A percentile compares a stretch with the other conserved stretches of the same genome.
Conservation (phyloP, 1,139 yeast genomes). For the Candida sanyaensis region DNA sequence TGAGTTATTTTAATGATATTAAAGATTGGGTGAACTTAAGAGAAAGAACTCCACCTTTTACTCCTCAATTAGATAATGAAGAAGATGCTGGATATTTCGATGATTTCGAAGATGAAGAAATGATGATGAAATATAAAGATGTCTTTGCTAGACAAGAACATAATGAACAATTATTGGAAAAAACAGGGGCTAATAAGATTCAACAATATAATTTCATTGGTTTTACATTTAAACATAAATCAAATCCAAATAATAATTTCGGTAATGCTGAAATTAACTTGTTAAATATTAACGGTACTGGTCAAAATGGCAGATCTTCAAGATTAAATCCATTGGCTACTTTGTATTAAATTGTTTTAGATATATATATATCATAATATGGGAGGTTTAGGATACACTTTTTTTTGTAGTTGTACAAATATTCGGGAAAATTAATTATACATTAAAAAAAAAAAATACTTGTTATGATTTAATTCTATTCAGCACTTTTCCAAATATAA, state of each 20-base stretch:
- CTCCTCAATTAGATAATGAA: slow-evolving; percentile 94
- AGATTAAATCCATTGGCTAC: slow-evolving; percentile 48
- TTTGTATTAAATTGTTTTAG: slow-evolving; percentile 28
- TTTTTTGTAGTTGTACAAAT: too few relatives aligned
- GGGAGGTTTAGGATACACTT: too few relatives aligned
- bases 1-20: slow-evolving; percentile 81
- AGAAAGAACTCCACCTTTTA: slow-evolving; percentile 82
- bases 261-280: slow-evolving; percentile 43
- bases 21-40: slow-evolving; percentile 71
- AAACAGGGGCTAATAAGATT: slow-evolving; percentile 39
- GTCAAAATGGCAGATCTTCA: slow-evolving; percentile 23
- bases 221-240: slow-evolving; percentile 90
- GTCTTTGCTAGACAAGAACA: slow-evolving; percentile 89
- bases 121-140: slow-evolving; percentile 97
- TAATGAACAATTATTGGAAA: slow-evolving; percentile 78
- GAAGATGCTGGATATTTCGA: slow-evolving; percentile 99
- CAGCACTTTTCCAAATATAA: slow-evolving; percentile 51
- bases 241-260: slow-evolving; percentile 59
- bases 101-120: slow-evolving; percentile 93
- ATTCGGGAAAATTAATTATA: too few relatives aligned
- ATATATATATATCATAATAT: not conserved
- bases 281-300: slow-evolving; percentile 24
- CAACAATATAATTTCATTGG: slow-evolving; percentile 76
- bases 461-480: too few relatives aligned
- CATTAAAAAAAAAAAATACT: not conserved